A percentile compares a stretch with the other conserved stretches of the same genome.
phyloP scores from a whole-genome alignment of 2,329 filamentous ascomycete genomes.

The Colletotrichum graminicola region DNA sequence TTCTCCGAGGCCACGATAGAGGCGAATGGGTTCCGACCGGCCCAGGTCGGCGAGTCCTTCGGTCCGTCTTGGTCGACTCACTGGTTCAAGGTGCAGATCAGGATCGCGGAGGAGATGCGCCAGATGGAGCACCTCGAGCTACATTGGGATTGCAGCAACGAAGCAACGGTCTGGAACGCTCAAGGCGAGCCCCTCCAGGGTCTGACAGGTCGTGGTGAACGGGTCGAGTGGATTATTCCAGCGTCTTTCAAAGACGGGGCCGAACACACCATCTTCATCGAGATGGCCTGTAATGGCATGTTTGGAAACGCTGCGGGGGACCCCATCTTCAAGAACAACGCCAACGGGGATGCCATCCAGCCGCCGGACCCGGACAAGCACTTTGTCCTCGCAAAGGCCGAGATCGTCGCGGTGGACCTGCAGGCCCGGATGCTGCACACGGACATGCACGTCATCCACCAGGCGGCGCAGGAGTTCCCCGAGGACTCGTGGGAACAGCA shows the following conservation, averaged over 20 bases:
- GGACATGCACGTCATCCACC: constrained; percentile 75
- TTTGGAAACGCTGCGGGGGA: constrained; percentile 61
- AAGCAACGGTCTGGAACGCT: constrained; percentile 74
- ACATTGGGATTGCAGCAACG: constrained; percentile 78
- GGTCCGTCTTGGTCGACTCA: constrained; percentile 80
- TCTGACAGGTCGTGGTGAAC: constrained; percentile 72
- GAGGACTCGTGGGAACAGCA: constrained; percentile 73
- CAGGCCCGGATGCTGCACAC: constrained; percentile 71
- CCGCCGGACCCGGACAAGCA: constrained; percentile 70
- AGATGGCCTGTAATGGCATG: constrained; percentile 80
- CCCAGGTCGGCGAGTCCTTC: constrained; percentile 69
- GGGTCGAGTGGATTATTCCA: constrained; percentile 74
- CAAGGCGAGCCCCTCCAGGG: constrained; percentile 73
- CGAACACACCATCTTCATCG: constrained; percentile 73
- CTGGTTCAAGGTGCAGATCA: constrained; percentile 74
- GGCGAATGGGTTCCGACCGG: constrained; percentile 33
- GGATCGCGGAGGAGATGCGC: constrained; percentile 66
- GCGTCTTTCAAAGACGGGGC: constrained; percentile 69
- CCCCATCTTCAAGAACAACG: constrained; percentile 44
- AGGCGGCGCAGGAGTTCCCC: constrained; percentile 76
- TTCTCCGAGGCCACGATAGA: constrained; percentile 40
- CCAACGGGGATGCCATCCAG: constrained; percentile 72
- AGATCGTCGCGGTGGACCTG: constrained; percentile 73
- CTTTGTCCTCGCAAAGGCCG: constrained; percentile 67
- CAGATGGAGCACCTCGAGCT: constrained; percentile 72